Evolutionary conservation across 768 basidiomycete genomes (phyloP), one percentile per base, ranked within the genome.

Genomic region (Rhodotorula diobovata): DNA sequence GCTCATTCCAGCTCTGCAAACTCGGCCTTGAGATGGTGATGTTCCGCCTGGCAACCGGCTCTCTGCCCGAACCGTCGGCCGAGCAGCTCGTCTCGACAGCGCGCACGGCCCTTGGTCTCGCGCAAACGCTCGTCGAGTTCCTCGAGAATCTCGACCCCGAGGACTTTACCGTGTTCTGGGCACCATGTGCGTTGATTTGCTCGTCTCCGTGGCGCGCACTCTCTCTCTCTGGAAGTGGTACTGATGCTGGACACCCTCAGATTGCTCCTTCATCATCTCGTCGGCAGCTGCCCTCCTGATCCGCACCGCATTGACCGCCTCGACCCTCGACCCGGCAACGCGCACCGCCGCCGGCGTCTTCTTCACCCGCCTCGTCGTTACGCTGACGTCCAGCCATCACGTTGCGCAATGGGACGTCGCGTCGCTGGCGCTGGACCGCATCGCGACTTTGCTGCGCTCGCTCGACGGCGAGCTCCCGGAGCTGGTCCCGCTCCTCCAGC

Each of bases 341-440:
- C 60, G 70, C 8, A 64, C 57, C 7, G 41, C 70, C 11, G 34
- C 37, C 35, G 70, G 70, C 30, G 66, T 66, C 55, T 37, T 71
- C 46, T 66, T 71, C 18, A 55, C 70, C n/a, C 63, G 70, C 4
- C 61, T 71, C 51, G 66, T 71, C 61, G 65, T 66, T 46, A 67
- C 62, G n/a, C 55, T 68, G 46, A 71, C 65, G n/a, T 61, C 70
- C 28, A 63, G 57, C 23, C 70, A 71, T 59, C 70, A 71, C 43
- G 61, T 55, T 25, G 61, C 61, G 12, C 32, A 34, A 4, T 71
- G 70, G 70, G 70, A 71, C 58, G 70, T 71, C 25, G 70, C 70
- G 6, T 71, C 70, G 28, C 65, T 71, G 35, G 70, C 70, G n/a
- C 63, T 71, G 25, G 70, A 71, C 55, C 65, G 65, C 8, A 67